Percentiles rank a stretch among this genome's conserved stretches.
Evolutionary conservation across 257 asterid genomes (phyloP).

Genomic region (Mentha longifolia): DNA sequence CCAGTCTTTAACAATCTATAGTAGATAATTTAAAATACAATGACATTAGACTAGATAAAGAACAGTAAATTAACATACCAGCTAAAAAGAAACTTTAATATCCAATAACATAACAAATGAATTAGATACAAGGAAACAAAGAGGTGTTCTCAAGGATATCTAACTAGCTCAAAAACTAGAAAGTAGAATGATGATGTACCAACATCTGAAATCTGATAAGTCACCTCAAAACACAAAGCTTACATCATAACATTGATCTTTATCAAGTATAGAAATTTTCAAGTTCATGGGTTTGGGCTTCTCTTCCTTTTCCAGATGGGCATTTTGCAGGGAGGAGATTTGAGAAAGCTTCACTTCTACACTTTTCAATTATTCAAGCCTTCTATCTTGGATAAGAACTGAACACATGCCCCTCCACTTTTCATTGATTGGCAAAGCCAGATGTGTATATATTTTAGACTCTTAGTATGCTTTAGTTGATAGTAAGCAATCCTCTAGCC

Average conservation of each 20-base stretch:
- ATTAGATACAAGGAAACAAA: neutral
- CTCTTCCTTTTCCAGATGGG: neutral
- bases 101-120: neutral
- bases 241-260: neutral
- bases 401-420: neutral
- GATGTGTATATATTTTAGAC: neutral
- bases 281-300: neutral
- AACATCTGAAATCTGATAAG: neutral
- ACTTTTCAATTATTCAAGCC: neutral
- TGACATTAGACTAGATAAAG: neutral
- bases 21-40: slow-evolving; percentile 15
- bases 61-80: slow-evolving; percentile 16
- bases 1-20: slow-evolving; percentile 68
- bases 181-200: neutral
- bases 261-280: neutral
- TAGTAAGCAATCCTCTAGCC: neutral
- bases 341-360: neutral
- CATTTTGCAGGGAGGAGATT: neutral
- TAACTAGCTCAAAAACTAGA: neutral
- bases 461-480: neutral
- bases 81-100: neutral
- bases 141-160: neutral
- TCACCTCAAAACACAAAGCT: neutral
- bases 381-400: no score
- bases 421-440: neutral